Evolutionary conservation across 2,329 filamentous ascomycete genomes (phyloP), one percentile per base, ranked within the genome.

Genomic region (Paraphaeosphaeria sporulosa): DNA sequence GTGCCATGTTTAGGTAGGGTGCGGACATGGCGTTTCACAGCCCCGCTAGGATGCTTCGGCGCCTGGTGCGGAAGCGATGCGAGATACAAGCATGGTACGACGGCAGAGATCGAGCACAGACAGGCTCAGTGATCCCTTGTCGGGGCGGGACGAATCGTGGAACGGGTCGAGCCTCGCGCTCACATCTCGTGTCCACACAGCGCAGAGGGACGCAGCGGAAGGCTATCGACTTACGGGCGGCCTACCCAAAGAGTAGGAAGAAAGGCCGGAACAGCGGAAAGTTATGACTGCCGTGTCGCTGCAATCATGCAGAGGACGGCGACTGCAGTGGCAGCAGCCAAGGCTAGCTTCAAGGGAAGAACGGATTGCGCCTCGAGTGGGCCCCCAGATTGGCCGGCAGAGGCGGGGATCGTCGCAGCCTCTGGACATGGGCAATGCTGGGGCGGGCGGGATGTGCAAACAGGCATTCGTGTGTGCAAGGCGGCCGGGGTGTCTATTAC

Each of bases 41-140:
- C 61, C 57, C 60, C 56, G 66, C 68, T 64, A 65, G 62, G 69
- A 64, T 59, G 61, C 58, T 64, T 73, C 70, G 71, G 70, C 70
- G 73, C 68, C 62, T 66, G 71, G 57, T 70, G 67, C 68, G 71
- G 74, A 73, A 72, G 71, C 72, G 69, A 76, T 75, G 73, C 71
- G 67, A 70, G 71, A 74, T 72, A 69, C 66, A 66, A 60, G 66
- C 70, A 71, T 71, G 72, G 69, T 68, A 71, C 61, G 66, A 72
- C 68, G 63, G 66, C 59, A 69, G 67, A 73, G 73, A 76, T 76
- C 69, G 70, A 72, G 69, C 71, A 74, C 69, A 69, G 72, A 66
- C 72, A 69, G 61, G 58, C 50, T 52, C 59, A 51, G n/a, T 65
- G 55, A 62, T 65, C 62, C 71, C 71, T 66, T 70, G 71, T 71